These are phyloP conservation scores for Teratosphaeria pseudoeucalypti DNA, from an alignment of 2,329 filamentous ascomycete genomes.

Conservation along the genomic window DNA sequence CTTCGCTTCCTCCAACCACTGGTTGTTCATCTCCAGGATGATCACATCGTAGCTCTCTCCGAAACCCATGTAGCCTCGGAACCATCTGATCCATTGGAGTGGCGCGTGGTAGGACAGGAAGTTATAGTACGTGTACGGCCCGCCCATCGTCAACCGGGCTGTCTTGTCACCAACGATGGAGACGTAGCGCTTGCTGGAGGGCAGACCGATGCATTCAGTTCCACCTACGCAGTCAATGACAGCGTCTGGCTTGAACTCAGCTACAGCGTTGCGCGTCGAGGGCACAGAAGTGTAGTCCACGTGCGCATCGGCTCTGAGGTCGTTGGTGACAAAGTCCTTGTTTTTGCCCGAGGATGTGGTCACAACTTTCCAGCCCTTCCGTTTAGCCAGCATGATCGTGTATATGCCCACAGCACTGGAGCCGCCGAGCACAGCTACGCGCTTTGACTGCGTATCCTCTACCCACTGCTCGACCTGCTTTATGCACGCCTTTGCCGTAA, in stretches of 20 bases:
- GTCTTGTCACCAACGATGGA: constrained; percentile 32
- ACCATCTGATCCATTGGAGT: constrained; percentile 24
- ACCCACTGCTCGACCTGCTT: constrained; percentile 19
- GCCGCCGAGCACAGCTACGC: constrained; percentile 23
- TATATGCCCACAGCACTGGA: constrained; percentile 25
- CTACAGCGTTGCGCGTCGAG: constrained; percentile 41
- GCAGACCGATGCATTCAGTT: constrained; percentile 23
- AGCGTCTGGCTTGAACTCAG: constrained; percentile 42
- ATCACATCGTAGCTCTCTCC: constrained; percentile 30
- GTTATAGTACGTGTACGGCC: constrained; percentile 23
- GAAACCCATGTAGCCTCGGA: constrained; percentile 29
- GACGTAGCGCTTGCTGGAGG: constrained; percentile 40
- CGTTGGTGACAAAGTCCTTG: constrained; percentile 41
- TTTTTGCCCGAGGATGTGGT: constrained; percentile 50
- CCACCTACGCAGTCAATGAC: constrained; percentile 51
- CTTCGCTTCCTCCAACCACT: constrained; percentile 42
- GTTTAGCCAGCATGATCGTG: constrained; percentile 22
- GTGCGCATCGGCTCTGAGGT: constrained; percentile 52
- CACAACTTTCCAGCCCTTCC: constrained; percentile 24
- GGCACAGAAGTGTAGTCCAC: constrained; percentile 47
- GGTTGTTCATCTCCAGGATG: constrained; percentile 35
- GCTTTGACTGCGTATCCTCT: constrained; percentile 13
- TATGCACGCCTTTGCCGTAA: constrained; percentile 24
- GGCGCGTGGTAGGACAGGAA: constrained; percentile 13
- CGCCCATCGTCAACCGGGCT: constrained; percentile 23